These are phyloP conservation scores for Spencermartinsiella europaea DNA, from an alignment of 805 yeast species.

Conservation along the genomic window DNA sequence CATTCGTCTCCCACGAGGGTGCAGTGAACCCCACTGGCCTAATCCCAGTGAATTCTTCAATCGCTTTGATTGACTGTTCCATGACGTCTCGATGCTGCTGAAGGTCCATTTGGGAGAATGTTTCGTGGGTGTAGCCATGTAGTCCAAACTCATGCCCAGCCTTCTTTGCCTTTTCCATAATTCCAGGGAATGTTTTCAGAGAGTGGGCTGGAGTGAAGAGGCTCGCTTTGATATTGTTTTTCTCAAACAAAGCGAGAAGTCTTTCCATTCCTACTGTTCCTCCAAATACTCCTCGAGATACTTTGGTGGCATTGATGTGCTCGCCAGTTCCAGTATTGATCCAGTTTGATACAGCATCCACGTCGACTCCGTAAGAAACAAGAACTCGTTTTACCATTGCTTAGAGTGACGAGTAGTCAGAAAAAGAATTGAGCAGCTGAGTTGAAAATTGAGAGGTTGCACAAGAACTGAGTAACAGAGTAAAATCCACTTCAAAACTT, in stretches of 20 bases:
- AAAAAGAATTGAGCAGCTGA: no score
- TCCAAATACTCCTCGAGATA: conserved; percentile 36
- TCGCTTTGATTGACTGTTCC: conserved; percentile 31
- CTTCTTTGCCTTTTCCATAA: conserved; percentile 34
- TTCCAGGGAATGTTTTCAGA: conserved; percentile 37
- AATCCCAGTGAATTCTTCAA: conserved; percentile 34
- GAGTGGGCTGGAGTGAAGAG: conserved; percentile 39
- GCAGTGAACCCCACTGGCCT: conserved; percentile 34
- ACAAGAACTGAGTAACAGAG: no score
- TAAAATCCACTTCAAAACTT: no score
- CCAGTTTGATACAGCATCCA: conserved; percentile 39
- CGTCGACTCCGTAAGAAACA: conserved; percentile 33
- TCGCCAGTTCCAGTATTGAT: conserved; percentile 37
- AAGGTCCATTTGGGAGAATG: conserved; percentile 34
- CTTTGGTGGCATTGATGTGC: conserved; percentile 32
- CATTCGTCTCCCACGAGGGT: conserved; percentile 38
- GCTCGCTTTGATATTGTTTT: conserved; percentile 35
- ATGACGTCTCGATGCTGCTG: conserved; percentile 35
- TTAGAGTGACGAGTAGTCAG: no score
- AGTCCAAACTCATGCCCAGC: conserved; percentile 36
- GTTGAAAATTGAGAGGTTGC: no score
- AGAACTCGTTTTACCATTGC: not conserved
- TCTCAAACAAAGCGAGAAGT: conserved; percentile 32
- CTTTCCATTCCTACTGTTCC: conserved; percentile 36
- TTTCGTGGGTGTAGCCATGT: conserved; percentile 38